Percentiles rank a stretch among this genome's conserved stretches.
These are phyloP conservation scores for Perkinsus olseni DNA, from an alignment of 169 alveolate genomes.

Conservation along the genomic window DNA sequence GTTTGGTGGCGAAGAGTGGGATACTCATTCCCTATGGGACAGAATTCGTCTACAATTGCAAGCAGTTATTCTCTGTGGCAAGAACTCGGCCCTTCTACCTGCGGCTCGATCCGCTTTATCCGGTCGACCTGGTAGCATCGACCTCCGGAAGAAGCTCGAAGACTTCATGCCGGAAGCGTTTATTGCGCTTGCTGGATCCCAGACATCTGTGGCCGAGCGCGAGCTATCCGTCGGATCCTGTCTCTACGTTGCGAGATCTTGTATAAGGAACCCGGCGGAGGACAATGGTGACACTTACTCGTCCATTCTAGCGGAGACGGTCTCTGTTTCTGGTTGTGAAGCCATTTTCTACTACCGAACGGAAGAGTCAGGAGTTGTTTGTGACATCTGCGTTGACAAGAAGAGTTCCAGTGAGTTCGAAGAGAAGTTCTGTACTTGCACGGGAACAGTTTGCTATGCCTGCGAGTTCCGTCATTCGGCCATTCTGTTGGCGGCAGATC, in stretches of 20 bases:
- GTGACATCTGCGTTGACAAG: not conserved
- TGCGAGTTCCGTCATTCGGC: not conserved
- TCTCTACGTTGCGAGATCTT: not conserved
- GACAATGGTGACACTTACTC: not conserved
- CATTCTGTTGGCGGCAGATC: no score
- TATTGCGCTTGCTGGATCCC: not conserved
- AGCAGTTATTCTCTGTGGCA: not conserved
- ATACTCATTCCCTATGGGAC: not conserved
- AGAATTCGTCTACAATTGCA: not conserved
- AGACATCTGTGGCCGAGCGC: not conserved
- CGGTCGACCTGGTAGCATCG: not conserved
- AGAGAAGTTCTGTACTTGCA: not conserved
- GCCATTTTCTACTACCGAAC: not conserved
- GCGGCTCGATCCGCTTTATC: not conserved
- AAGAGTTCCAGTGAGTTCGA: not conserved
- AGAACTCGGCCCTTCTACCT: not conserved
- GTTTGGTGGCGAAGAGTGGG: not conserved
- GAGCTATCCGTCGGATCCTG: not conserved
- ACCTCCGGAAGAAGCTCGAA: not conserved
- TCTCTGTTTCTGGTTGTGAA: not conserved
- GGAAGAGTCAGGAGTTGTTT: not conserved
- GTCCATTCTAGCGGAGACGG: not conserved
- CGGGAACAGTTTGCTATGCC: not conserved
- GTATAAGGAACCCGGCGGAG: not conserved
- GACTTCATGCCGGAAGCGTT: not conserved